Evolutionary conservation across 192 early-diverging fungal genomes (phyloP), one percentile per base, ranked within the genome.

Genomic region (Umbelopsis sp.): DNA sequence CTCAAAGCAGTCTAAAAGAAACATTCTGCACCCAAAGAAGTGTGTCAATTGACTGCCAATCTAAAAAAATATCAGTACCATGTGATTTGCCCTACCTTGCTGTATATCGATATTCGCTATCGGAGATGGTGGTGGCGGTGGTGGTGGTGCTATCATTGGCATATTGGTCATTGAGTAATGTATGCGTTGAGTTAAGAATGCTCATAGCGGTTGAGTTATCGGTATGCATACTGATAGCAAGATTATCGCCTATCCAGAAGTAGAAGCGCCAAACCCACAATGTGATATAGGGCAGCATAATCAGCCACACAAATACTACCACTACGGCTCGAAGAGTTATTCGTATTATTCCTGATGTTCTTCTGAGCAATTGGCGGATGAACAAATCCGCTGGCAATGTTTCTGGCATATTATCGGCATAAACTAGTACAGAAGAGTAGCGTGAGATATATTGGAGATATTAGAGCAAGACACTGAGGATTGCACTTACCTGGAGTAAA

Each of bases 221-320:
- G 3, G 22, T 38, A n/a, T 70, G 47, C 34, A 70, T 69, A 10
- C 54, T 77, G 45, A 79, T 81, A 1, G 79, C 83, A 24, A 86
- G 36, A 45, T 79, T 73, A 65, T 90, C 85, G 1, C 86, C 91
- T 47, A 79, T 83, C 90, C 91, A 92, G 66, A 95, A 94, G 73
- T 91, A 94, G 62, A 95, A 85, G n/a, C 93, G 85, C 91, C 90
- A 93, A 14, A 93, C 82, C 91, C 92, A 94, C 25, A 93, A 85
- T 4, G 94, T 91, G 50, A 92, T 73, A 74, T 92, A 95, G 24
- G 97, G 97, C 26, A 98, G 84, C 43, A 89, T 70, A 20, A 93
- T 81, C 22, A 96, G 82, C 97, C 97, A 98, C 34, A 94, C 81
- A 6, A 72, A 74, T 1, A 78, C 74, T 6, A 95, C 92, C 16